Conservation (phyloP, 208 protist genomes). For the Leishmania major region DNA sequence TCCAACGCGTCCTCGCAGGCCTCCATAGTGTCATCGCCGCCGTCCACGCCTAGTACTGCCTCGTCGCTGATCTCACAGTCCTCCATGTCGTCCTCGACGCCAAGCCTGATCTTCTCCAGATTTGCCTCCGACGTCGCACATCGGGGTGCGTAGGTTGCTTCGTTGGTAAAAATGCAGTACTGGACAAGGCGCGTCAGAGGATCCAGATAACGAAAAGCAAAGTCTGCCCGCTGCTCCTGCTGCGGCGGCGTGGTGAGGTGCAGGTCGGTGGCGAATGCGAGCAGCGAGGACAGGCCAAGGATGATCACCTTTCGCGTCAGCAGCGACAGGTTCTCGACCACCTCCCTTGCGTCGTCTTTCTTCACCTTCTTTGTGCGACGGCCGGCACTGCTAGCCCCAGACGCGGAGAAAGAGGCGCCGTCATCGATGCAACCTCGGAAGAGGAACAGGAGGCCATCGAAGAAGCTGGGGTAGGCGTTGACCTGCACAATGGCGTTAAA, state of each 20-base stretch:
- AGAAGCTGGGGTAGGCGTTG: constrained; percentile 74
- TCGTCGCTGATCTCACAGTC: constrained; percentile 56
- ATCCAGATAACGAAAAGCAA: constrained; percentile 43
- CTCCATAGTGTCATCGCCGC: constrained; percentile 41
- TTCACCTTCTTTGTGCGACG: constrained; percentile 44
- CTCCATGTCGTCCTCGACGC: constrained; percentile 49
- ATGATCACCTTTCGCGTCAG: constrained; percentile 82
- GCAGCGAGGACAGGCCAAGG: constrained; percentile 64
- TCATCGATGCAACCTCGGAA: constrained; percentile 51
- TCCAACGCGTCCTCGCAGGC: constrained; percentile 45
- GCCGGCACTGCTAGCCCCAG: neutral
- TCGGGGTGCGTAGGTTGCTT: constrained; percentile 50
- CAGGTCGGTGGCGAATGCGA: constrained; percentile 29
- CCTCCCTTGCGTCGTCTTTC: constrained; percentile 56
- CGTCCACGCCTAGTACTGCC: constrained; percentile 42
- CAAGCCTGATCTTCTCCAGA: constrained; percentile 52
- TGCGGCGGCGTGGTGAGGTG: constrained; percentile 10
- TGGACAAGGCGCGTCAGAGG: constrained; percentile 61
- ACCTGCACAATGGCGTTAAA: constrained; percentile 51
- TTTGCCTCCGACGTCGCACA: constrained; percentile 62
- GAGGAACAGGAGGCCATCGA: constrained; percentile 74
- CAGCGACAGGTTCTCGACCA: constrained; percentile 66
- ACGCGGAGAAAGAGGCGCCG: neutral
- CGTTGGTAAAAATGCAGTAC: constrained; percentile 83
- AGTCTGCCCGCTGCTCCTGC: constrained; percentile 29